phyloP scores from a whole-genome alignment of 2,329 filamentous ascomycete genomes.

The Arachnopeziza araneosa region DNA sequence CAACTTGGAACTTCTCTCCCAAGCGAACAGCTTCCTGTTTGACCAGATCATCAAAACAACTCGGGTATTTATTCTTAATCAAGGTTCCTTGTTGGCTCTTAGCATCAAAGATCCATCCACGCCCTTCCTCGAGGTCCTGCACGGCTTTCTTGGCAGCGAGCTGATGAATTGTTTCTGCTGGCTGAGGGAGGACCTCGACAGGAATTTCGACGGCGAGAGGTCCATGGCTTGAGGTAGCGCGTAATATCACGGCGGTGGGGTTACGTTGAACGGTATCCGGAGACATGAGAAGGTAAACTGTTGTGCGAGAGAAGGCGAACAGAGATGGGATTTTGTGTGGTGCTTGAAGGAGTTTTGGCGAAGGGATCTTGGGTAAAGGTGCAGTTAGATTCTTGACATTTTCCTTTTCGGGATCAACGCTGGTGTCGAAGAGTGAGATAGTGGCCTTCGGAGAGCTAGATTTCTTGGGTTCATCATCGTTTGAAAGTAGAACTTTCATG shows the following conservation, averaged over 20 bases:
- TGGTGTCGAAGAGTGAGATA: slow-evolving; percentile 54
- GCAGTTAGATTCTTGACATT: slow-evolving; percentile 26
- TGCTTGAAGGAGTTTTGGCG: slow-evolving; percentile 57
- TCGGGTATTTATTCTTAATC: slow-evolving; percentile 42
- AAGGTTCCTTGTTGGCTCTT: slow-evolving; percentile 39
- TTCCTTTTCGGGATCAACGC: slow-evolving; percentile 28
- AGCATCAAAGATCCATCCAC: slow-evolving; percentile 57
- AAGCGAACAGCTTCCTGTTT: slow-evolving; percentile 61
- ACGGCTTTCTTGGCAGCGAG: slow-evolving; percentile 64
- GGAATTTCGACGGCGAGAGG: slow-evolving; percentile 61
- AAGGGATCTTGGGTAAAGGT: slow-evolving; percentile 45
- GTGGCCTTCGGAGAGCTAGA: slow-evolving; percentile 12
- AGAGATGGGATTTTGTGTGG: slow-evolving; percentile 59
- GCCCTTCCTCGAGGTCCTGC: slow-evolving; percentile 63
- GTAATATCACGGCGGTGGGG: slow-evolving; percentile 52
- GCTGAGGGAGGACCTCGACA: slow-evolving; percentile 42
- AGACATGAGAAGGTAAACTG: slow-evolving; percentile 59
- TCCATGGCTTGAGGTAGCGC: slow-evolving; percentile 49
- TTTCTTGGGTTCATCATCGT: slow-evolving; percentile 17
- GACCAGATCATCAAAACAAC: slow-evolving; percentile 53
- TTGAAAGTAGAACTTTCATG: slow-evolving; percentile 34
- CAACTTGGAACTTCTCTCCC: slow-evolving; percentile 61
- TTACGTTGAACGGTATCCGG: slow-evolving; percentile 39
- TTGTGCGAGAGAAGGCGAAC: slow-evolving; percentile 61
- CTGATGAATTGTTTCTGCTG: slow-evolving; percentile 58